Evolutionary conservation across 208 protist genomes (phyloP), one percentile per base, ranked within the genome.

Genomic region (Novymonas esmeraldas): DNA sequence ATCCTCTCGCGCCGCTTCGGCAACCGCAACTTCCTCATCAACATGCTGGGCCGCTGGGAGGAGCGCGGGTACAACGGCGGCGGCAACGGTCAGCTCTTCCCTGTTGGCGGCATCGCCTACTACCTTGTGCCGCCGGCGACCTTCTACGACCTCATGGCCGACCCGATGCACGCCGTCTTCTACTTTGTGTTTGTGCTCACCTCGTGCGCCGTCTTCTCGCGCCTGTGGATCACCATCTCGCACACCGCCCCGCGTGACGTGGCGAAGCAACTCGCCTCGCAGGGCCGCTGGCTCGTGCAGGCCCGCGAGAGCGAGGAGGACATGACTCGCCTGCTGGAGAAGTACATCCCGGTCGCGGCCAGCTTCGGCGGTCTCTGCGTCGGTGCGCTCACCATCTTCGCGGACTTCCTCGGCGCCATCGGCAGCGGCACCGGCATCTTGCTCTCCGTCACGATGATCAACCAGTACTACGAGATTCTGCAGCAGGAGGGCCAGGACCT

Each of bases 281-380:
- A 99, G 89, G 76, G 97, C 38, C 95, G 99, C 82, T 97, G 93
- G 72, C 86, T 99, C 10, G 76, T 81, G 59, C 89, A 95, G 78
- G 88, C 86, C 10, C 88, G 92, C 45, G 88, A 97, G 72, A 96
- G 78, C 48, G 81, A 96, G 74, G 91, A 95, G 49, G 86, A 95
- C 56, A 95, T 96, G 87, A 81, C 87, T 5, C 83, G 85, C 0
- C 77, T 95, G 62, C 71, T 96, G 46, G 88, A 98, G 11, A 92
- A 96, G 71, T 99, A 99, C 89, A 99, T 99, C 83, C 99, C 99
- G 38, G 99, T 97, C 33, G 99, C 99, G 18, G 99, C 99, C 61
- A 98, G 98, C 60, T 99, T 99, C 61, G 99, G 99, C 65, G 99
- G 99, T 31, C 97, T 99, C 56, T 99, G 98, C 85, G 99, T 99